These are phyloP conservation scores for Erysimum cheiranthoides DNA, from an alignment of 345 rosid species.

Conservation along the genomic window DNA sequence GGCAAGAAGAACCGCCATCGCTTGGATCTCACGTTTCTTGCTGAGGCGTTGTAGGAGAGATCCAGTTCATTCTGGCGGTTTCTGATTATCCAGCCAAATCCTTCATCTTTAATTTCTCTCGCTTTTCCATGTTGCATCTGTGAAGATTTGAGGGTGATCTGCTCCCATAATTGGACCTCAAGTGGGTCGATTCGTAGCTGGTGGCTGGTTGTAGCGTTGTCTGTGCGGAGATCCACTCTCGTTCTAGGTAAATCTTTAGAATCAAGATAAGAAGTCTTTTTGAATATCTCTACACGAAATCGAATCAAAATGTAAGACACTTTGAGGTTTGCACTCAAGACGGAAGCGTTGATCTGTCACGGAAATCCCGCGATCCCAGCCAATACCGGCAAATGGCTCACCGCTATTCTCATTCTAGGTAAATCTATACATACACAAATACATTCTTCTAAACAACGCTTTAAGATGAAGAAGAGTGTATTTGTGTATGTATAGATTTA, in stretches of 20 bases:
- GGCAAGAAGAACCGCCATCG: no score
- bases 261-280: slow-evolving; percentile 35
- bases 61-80: no score
- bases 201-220: no score
- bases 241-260: slow-evolving; percentile 14
- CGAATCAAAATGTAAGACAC: slow-evolving; percentile 47
- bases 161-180: no score
- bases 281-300: slow-evolving; percentile 31
- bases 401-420: slow-evolving; percentile 84
- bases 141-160: no score
- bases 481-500: slow-evolving; percentile 11
- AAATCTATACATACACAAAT: neutral
- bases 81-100: no score
- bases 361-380: slow-evolving; percentile 72
- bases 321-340: slow-evolving; percentile 62
- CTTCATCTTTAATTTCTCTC: no score
- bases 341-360: slow-evolving; percentile 74
- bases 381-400: slow-evolving; percentile 81
- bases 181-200: no score
- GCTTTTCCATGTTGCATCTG: no score
- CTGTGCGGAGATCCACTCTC: no score
- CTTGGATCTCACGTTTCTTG: no score
- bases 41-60: no score
- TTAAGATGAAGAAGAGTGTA: slow-evolving; percentile 1
- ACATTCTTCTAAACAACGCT: neutral